Evolutionary conservation across 2,329 filamentous ascomycete genomes (phyloP).

Genomic region (Albifimbria verrucaria): DNA sequence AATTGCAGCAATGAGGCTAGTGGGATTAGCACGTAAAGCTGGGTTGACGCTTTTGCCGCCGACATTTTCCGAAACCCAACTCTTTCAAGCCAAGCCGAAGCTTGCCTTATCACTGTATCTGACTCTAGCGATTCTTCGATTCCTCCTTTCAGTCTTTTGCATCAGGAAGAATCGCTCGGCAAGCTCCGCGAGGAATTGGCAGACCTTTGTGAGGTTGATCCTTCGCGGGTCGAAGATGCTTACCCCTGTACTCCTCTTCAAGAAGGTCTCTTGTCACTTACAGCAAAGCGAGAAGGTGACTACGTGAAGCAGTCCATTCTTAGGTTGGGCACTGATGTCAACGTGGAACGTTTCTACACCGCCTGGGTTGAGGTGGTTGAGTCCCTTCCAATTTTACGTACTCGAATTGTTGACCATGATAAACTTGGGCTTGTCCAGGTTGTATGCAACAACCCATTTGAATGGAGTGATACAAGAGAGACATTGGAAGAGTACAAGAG

Average conservation of each 20-base stretch:
- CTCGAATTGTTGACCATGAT: conserved; percentile 8
- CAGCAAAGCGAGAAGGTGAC: conserved; percentile 7
- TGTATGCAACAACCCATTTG: conserved; percentile 1
- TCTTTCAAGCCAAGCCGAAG: background rate
- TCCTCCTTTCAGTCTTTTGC: background rate
- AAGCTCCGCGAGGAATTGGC: background rate
- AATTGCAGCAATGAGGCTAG: background rate
- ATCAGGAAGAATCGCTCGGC: background rate
- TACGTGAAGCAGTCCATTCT: conserved; percentile 7
- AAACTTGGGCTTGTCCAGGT: conserved; percentile 9
- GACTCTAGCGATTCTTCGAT: background rate
- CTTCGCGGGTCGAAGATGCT: conserved; percentile 5
- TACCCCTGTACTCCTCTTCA: conserved; percentile 12
- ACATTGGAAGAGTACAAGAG: conserved; percentile 3
- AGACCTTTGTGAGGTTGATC: background rate
- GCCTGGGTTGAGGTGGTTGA: conserved; percentile 12
- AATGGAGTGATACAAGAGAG: conserved; percentile 1
- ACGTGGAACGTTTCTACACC: background rate
- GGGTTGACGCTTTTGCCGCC: background rate
- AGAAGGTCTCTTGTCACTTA: conserved; percentile 12
- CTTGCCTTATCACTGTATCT: background rate
- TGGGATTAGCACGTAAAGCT: background rate
- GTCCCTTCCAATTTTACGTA: conserved; percentile 6
- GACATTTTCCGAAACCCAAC: conserved; percentile 1
- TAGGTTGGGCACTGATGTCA: background rate